A percentile compares a stretch with the other conserved stretches of the same genome.
phyloP scores from a whole-genome alignment of 495 filamentous ascomycete species.

The Penicillium samsonianum region DNA sequence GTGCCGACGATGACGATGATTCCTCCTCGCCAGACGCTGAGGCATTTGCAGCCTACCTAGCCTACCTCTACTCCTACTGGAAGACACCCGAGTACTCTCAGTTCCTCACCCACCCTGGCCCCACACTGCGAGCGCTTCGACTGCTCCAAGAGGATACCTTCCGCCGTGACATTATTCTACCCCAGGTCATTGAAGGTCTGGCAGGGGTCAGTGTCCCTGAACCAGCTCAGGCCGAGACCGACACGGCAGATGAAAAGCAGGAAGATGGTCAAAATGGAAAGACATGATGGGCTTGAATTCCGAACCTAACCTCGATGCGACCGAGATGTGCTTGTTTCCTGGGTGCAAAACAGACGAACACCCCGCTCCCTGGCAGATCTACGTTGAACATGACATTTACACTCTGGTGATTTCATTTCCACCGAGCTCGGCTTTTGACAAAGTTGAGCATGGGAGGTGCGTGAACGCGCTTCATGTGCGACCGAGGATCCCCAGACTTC shows the following conservation, averaged over 20 bases:
- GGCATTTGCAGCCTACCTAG: constrained; percentile 76
- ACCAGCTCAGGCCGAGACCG: constrained; percentile 21
- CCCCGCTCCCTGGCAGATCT: neutral
- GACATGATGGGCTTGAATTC: constrained; percentile 27
- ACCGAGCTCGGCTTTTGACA: neutral
- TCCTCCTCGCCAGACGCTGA: constrained; percentile 56
- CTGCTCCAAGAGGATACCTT: constrained; percentile 82
- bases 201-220: constrained; percentile 54
- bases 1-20: constrained; percentile 38
- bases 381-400: neutral
- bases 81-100: constrained; percentile 77
- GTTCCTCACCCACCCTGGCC: constrained; percentile 78
- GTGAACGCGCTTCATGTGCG: constrained; percentile 8
- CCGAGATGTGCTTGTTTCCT: neutral
- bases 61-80: constrained; percentile 82
- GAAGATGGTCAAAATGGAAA: constrained; percentile 29
- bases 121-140: constrained; percentile 79
- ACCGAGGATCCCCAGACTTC: neutral
- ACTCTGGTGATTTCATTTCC: neutral
- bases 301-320: constrained; percentile 8
- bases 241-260: constrained; percentile 31
- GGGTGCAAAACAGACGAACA: neutral
- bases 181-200: constrained; percentile 66
- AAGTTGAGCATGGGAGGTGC: neutral
- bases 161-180: constrained; percentile 76